These are phyloP conservation scores for Pseudocercospora fuligena DNA, from an alignment of 2,329 filamentous ascomycete genomes.

Conservation along the genomic window DNA sequence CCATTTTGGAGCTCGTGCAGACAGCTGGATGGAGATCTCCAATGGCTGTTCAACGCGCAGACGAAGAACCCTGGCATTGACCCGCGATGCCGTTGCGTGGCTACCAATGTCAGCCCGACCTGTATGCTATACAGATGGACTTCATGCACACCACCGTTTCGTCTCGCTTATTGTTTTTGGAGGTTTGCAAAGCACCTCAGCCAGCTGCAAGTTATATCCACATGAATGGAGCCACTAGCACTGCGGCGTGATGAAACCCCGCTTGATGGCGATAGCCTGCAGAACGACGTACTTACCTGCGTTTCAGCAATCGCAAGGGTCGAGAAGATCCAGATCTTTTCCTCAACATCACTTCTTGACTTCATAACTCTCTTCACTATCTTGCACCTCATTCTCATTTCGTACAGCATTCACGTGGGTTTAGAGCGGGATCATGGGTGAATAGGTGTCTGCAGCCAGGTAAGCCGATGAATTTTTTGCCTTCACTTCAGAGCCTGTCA, in stretches of 20 bases:
- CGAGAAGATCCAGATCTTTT: slow-evolving; percentile 1
- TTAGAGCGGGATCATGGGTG: slow-evolving; percentile 9
- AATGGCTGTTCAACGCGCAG: background rate
- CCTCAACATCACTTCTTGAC: slow-evolving; percentile 3
- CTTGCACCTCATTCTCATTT: background rate
- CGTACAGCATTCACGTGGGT: background rate
- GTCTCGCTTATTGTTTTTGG: slow-evolving; percentile 1
- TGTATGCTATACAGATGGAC: background rate
- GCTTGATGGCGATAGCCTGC: slow-evolving; percentile 1
- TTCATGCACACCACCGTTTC: background rate
- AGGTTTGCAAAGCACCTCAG: background rate
- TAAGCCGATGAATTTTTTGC: slow-evolving; percentile 1
- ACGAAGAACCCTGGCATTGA: background rate
- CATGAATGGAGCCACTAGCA: slow-evolving; percentile 6
- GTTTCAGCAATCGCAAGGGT: background rate
- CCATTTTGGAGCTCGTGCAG: slow-evolving; percentile 4
- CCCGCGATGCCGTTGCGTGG: background rate
- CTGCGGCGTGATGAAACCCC: slow-evolving; percentile 7
- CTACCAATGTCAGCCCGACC: background rate
- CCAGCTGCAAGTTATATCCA: background rate
- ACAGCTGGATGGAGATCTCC: background rate
- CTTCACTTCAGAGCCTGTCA: slow-evolving; percentile 5
- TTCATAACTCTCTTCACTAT: background rate
- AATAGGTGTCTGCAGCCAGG: slow-evolving; percentile 9
- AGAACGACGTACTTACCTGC: background rate